A percentile compares a stretch with the other conserved stretches of the same genome.
These are phyloP conservation scores for Colletotrichum karsti DNA, from an alignment of 2,329 filamentous ascomycete genomes.

Conservation along the genomic window DNA sequence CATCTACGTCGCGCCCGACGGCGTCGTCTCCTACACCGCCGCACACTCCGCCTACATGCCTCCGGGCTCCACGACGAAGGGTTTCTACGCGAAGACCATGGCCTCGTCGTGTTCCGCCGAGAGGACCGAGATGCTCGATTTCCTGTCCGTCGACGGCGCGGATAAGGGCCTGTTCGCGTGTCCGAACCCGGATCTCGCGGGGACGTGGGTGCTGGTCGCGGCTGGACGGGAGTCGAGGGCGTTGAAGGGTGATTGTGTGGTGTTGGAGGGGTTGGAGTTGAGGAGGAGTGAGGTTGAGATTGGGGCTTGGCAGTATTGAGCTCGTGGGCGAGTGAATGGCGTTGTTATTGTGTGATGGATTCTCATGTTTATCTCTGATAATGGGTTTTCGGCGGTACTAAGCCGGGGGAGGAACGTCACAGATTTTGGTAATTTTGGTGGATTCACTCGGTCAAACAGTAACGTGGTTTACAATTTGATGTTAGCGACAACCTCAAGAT, in stretches of 20 bases:
- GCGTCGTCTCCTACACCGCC: constrained; percentile 62
- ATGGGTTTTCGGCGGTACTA: too few species aligned
- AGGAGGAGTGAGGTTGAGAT: constrained; percentile 33
- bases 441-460: neutral
- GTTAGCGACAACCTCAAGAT: neutral
- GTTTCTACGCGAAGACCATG: constrained; percentile 50
- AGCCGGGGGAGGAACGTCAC: too few species aligned
- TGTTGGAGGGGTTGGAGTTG: constrained; percentile 42
- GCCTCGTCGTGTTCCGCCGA: constrained; percentile 22
- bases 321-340: too few species aligned
- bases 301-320: constrained; percentile 49
- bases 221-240: constrained; percentile 26
- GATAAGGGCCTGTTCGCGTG: constrained; percentile 21
- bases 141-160: constrained; percentile 27
- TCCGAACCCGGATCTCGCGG: neutral
- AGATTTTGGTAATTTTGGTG: neutral
- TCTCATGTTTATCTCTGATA: too few species aligned
- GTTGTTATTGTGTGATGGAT: too few species aligned
- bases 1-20: constrained; percentile 64
- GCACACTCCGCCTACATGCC: constrained; percentile 64
- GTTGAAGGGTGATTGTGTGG: constrained; percentile 38
- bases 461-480: neutral
- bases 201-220: neutral
- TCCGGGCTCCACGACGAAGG: constrained; percentile 55
- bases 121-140: neutral